phyloP scores from a whole-genome alignment of 169 alveolate species.

The Plasmodium fragile region DNA sequence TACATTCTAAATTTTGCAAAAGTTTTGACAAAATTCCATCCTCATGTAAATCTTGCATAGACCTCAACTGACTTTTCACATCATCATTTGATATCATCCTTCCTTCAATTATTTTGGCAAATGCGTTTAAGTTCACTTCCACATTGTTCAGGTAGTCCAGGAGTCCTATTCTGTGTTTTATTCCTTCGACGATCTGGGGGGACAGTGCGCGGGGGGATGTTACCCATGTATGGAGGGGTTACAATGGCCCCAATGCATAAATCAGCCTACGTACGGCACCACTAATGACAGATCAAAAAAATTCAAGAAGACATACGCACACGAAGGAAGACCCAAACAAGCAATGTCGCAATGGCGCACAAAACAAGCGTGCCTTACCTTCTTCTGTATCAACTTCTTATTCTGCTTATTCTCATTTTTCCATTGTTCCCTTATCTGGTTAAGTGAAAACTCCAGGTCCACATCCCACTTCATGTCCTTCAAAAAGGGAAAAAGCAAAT shows the following conservation, averaged over 20 bases:
- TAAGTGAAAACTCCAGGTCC: slow-evolving; percentile 62
- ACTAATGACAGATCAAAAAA: not conserved
- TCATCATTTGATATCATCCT: slow-evolving; percentile 75
- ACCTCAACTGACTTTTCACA: slow-evolving; percentile 59
- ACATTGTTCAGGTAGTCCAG: slow-evolving; percentile 54
- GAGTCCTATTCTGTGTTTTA: slow-evolving; percentile 53
- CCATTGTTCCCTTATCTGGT: slow-evolving; percentile 72
- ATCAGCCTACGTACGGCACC: not conserved
- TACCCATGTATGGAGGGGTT: not conserved
- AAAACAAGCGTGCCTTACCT: slow-evolving; percentile 15
- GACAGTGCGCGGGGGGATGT: not conserved
- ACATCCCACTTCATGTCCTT: slow-evolving; percentile 73
- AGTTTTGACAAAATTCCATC: slow-evolving; percentile 29
- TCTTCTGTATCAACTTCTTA: slow-evolving; percentile 57
- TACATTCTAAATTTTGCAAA: slow-evolving; percentile 45
- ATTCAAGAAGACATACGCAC: not conserved
- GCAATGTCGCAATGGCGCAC: not conserved
- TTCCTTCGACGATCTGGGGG: slow-evolving; percentile 60
- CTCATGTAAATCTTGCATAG: slow-evolving; percentile 63
- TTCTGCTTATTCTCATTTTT: slow-evolving; percentile 61
- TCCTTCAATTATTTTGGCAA: slow-evolving; percentile 69
- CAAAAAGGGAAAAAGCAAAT: not conserved
- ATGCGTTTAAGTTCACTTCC: slow-evolving; percentile 61
- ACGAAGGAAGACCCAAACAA: not conserved
- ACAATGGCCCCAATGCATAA: not conserved